Base-by-base conservation (phyloP, 2,329 filamentous ascomycete species). In the Hymenoscyphus fraxineus region DNA sequence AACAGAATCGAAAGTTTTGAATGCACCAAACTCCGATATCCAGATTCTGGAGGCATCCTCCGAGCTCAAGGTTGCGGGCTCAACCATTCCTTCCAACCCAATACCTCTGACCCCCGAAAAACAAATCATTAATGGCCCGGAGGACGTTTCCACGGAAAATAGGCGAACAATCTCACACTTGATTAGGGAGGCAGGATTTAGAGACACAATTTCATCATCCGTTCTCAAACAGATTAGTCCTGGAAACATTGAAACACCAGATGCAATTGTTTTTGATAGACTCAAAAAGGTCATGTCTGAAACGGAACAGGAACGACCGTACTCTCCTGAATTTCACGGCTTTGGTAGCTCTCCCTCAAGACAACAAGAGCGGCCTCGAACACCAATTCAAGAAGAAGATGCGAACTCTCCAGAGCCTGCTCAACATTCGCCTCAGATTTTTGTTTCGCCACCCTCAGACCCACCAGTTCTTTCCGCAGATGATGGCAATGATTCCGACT, bases 171-270 rank as follows among this genome's bases (percentile, higher is more conserved):
- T 82, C 47, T 78, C 77, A 58, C 70, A 77, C 54, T 73, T 83
- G 58, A 82, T 83, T 51, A 77, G 76, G 59, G 78, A 83, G 58
- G 80, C 80, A 15, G 81, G 80, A 3, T 83, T 82, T 70, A 75
- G 79, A 41, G 79, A 79, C 27, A 77, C 77, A 19, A 69, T 82
- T 55, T 77, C 79, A 59, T 78, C 79, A 3, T 76, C 80, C 15
- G 67, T 77, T 27, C 56, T 70, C 40, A 72, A 66, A 58, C 66
- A 71, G 32, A 65, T 70, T 54, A 67, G 63, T 51, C 74, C 74
- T 6, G 72, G 71, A 22, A 67, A 66, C 3, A 60, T 71, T 35
- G 66, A 70, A 55, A 73, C 54, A 44, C 70, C 70, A 44, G 73
- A 73, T 60, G 66, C 63, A 4, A 64, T 61, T 40, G 61, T 66